phyloP scores from a whole-genome alignment of 106 monocot genomes.

The Apostasia ramifera region DNA sequence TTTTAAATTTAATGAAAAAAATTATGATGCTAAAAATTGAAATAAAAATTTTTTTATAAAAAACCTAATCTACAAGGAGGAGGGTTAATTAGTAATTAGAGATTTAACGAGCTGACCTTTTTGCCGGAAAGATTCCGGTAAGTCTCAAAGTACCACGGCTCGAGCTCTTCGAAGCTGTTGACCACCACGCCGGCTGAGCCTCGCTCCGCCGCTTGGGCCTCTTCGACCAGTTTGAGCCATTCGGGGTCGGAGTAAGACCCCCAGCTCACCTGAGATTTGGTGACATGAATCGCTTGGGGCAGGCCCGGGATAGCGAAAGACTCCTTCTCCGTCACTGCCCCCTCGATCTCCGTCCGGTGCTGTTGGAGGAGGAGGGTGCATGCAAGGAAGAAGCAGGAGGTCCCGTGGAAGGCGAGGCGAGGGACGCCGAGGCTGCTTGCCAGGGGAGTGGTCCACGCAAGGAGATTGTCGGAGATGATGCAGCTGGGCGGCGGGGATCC shows the following conservation, averaged over 20 bases:
- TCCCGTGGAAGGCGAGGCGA: constrained; percentile 28
- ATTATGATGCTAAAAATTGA: too few species aligned
- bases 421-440: constrained; percentile 13
- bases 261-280: constrained; percentile 6
- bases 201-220: not conserved
- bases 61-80: too few species aligned
- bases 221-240: not conserved
- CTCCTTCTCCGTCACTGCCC: not conserved
- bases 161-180: constrained; percentile 46
- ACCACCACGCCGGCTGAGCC: constrained; percentile 22
- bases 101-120: not conserved
- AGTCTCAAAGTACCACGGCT: constrained; percentile 17
- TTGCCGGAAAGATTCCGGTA: constrained; percentile 6
- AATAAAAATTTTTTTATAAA: too few species aligned
- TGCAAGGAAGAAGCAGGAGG: constrained; percentile 18
- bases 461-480: constrained; percentile 27
- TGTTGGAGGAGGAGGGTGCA: not conserved
- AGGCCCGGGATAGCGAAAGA: constrained; percentile 23
- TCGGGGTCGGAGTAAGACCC: not conserved
- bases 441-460: constrained; percentile 23
- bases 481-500: constrained; percentile 13
- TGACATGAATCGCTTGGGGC: constrained; percentile 11
- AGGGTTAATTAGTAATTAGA: too few species aligned
- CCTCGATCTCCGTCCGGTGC: not conserved
- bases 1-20: too few species aligned